Conservation (phyloP, 2,329 filamentous ascomycete genomes). For the Epicoccum nigrum region DNA sequence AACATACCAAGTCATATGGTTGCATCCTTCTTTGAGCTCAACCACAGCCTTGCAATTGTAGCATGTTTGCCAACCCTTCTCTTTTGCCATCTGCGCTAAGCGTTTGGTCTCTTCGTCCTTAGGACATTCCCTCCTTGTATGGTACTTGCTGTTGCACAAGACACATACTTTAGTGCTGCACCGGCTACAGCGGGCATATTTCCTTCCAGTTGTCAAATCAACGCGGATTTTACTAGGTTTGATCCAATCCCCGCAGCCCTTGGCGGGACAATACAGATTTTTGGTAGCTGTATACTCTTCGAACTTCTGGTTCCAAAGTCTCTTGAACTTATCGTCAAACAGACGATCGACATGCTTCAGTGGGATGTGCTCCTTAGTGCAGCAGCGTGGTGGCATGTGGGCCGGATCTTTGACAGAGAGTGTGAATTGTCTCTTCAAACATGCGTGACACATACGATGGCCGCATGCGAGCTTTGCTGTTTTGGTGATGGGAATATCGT, state of each 20-base stretch:
- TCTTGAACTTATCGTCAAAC: conserved; percentile 77
- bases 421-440: conserved; percentile 75
- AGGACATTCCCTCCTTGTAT: conserved; percentile 70
- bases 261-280: conserved; percentile 76
- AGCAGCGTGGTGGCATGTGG: conserved; percentile 87
- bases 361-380: conserved; percentile 73
- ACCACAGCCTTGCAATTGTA: conserved; percentile 75
- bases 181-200: conserved; percentile 70
- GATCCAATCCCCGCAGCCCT: conserved; percentile 80
- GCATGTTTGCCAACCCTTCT: conserved; percentile 77
- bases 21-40: conserved; percentile 81
- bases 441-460: conserved; percentile 80
- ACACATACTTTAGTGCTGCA: conserved; percentile 79
- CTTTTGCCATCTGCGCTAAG: conserved; percentile 68
- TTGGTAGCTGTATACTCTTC: conserved; percentile 76
- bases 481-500: conserved; percentile 67
- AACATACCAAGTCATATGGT: conserved; percentile 83
- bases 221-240: conserved; percentile 71
- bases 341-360: conserved; percentile 76
- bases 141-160: conserved; percentile 75
- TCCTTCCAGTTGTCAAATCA: conserved; percentile 58
- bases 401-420: conserved; percentile 77
- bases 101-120: conserved; percentile 69
- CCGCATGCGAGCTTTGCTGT: conserved; percentile 76
- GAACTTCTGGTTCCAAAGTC: conserved; percentile 79